Conservation (phyloP, 2,329 filamentous ascomycete species). For the Tolypocladium sp. region DNA sequence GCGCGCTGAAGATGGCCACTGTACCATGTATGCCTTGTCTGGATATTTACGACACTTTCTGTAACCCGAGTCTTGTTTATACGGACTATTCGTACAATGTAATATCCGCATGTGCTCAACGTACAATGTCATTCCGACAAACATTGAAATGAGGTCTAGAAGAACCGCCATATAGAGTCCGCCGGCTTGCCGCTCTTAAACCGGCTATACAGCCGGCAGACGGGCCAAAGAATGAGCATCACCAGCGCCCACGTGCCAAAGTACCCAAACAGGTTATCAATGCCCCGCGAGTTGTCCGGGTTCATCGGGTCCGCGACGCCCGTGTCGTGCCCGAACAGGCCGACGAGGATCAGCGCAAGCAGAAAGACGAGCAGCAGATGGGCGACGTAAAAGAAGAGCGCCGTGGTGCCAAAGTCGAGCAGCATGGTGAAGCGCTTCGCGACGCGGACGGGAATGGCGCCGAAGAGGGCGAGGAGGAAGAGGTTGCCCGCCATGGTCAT, state of each 20-base stretch:
- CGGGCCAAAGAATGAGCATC: conserved; percentile 29
- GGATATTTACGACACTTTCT: too few relatives aligned
- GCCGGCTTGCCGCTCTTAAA: conserved; percentile 32
- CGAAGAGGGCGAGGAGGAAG: conserved; percentile 27
- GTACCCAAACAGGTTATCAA: conserved; percentile 28
- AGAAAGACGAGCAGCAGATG: conserved; percentile 26
- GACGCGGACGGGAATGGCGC: conserved; percentile 18
- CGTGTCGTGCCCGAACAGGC: conserved; percentile 24
- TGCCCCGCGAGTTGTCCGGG: conserved; percentile 15
- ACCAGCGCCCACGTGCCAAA: conserved; percentile 24
- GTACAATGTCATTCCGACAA: too few relatives aligned
- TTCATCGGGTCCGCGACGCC: conserved; percentile 15
- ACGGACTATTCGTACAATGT: background rate
- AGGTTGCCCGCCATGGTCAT: conserved; percentile 29
- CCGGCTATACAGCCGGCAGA: conserved; percentile 29
- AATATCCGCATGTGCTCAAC: background rate
- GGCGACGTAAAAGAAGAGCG: conserved; percentile 34
- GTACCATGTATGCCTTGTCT: too few relatives aligned
- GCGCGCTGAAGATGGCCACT: background rate
- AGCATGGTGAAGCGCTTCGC: conserved; percentile 23
- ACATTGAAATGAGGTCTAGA: conserved; percentile 11
- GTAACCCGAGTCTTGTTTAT: too few relatives aligned
- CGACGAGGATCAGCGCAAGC: conserved; percentile 13
- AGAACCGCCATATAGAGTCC: conserved; percentile 37
- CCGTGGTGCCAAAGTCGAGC: conserved; percentile 33